phyloP scores from a whole-genome alignment of 306 rosid genomes.

The Canavalia ensiformis region DNA sequence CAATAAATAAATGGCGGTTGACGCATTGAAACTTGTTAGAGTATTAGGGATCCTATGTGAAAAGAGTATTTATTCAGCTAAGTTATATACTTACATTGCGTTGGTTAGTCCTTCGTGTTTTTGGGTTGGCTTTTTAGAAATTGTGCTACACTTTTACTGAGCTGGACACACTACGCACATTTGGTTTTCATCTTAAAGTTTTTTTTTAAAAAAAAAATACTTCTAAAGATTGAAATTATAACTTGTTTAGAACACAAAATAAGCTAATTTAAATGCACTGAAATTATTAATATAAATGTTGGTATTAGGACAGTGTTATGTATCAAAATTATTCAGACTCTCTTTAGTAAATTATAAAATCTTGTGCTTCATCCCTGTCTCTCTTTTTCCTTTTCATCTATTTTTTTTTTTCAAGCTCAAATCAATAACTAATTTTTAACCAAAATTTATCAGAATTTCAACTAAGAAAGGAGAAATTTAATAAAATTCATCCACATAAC shows the following conservation, averaged over 20 bases:
- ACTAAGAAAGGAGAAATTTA: conserved; percentile 15
- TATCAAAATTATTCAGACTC: conserved; percentile 33
- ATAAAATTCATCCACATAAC: conserved; percentile 8
- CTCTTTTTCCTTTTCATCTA: conserved; percentile 20
- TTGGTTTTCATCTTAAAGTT: neutral
- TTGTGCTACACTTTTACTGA: neutral
- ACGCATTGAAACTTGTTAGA: conserved; percentile 33
- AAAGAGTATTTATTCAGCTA: conserved; percentile 4
- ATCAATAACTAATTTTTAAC: conserved; percentile 1
- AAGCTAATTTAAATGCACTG: neutral
- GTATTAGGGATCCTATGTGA: conserved; percentile 23
- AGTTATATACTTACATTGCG: conserved; percentile 5
- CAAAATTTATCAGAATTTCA: conserved; percentile 6
- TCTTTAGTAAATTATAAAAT: neutral
- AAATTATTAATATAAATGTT: conserved; percentile 10
- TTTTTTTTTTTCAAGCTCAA: neutral
- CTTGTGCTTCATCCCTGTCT: conserved; percentile 7
- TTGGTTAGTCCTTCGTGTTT: conserved; percentile 1
- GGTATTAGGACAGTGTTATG: conserved; percentile 8
- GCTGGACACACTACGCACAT: neutral
- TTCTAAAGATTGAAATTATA: neutral
- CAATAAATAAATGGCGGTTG: conserved; percentile 4
- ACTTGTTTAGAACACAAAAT: conserved; percentile 18
- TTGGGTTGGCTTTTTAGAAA: conserved; percentile 23
- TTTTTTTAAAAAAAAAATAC: no score